phyloP scores from a whole-genome alignment of 1,284 basidiomycete species.

The Tylopilus sp. region DNA sequence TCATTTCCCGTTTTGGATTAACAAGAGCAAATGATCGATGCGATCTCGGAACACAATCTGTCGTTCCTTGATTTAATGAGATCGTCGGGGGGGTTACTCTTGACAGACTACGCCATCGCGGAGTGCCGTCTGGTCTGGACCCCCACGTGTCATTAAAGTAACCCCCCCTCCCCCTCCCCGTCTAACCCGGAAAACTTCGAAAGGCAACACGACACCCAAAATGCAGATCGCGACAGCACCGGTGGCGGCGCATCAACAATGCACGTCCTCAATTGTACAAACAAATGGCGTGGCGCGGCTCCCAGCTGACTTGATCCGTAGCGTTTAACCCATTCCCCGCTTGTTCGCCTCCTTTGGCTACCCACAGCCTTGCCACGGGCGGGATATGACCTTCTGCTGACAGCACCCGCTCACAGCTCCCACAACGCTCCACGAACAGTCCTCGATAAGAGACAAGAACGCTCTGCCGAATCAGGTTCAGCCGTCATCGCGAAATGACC shows the following conservation, averaged over 20 bases:
- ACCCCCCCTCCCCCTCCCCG: background rate
- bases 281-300: slow-evolving; percentile 53
- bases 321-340: background rate
- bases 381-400: slow-evolving; percentile 66
- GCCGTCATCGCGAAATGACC: slow-evolving; percentile 5
- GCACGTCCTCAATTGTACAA: slow-evolving; percentile 30
- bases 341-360: slow-evolving; percentile 18
- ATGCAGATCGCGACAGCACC: slow-evolving; percentile 1
- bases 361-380: slow-evolving; percentile 61
- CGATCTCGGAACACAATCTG: slow-evolving; percentile 23
- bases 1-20: slow-evolving; percentile 19
- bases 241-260: slow-evolving; percentile 1
- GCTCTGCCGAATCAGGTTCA: slow-evolving; percentile 31
- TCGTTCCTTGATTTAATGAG: slow-evolving; percentile 15
- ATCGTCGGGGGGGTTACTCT: slow-evolving; percentile 21
- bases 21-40: slow-evolving; percentile 27
- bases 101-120: slow-evolving; percentile 24
- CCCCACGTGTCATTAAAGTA: no score
- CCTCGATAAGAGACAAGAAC: slow-evolving; percentile 52
- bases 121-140: slow-evolving; percentile 16
- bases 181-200: background rate
- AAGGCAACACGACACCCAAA: background rate
- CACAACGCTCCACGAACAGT: slow-evolving; percentile 59
- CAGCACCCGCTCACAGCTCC: slow-evolving; percentile 56
- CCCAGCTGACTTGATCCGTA: slow-evolving; percentile 42